Evolutionary conservation across 2,329 filamentous ascomycete species (phyloP).

Genomic region (Aspergillus sp.): DNA sequence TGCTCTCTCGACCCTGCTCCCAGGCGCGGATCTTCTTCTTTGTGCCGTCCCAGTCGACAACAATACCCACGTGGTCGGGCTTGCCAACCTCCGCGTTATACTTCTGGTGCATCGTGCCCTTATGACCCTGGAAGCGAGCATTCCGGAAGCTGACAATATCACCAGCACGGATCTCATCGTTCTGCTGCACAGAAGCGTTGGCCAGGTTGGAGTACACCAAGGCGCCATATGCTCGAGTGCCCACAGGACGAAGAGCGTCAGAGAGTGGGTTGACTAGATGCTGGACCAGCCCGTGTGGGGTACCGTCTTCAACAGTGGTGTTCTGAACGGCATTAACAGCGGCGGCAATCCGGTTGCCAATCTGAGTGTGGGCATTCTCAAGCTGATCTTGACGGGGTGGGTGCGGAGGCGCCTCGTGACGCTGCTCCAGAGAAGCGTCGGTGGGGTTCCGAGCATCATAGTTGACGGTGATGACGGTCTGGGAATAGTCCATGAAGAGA

Average conservation of each 20-base stretch:
- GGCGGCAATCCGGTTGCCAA: slow-evolving; percentile 74
- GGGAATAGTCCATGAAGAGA: slow-evolving; percentile 94
- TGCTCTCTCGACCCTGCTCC: slow-evolving; percentile 92
- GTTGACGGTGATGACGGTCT: slow-evolving; percentile 79
- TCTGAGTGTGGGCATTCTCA: slow-evolving; percentile 78
- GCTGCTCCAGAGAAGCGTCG: slow-evolving; percentile 76
- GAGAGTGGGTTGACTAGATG: slow-evolving; percentile 73
- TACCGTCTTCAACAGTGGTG: slow-evolving; percentile 78
- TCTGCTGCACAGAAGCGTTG: slow-evolving; percentile 85
- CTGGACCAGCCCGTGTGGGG: slow-evolving; percentile 71
- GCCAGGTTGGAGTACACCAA: slow-evolving; percentile 92
- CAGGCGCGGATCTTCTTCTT: slow-evolving; percentile 96
- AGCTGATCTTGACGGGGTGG: slow-evolving; percentile 88
- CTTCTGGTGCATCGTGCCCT: slow-evolving; percentile 92
- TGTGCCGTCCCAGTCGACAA: slow-evolving; percentile 95
- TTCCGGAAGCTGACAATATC: slow-evolving; percentile 94
- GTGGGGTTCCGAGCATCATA: slow-evolving; percentile 74
- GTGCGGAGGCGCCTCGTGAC: slow-evolving; percentile 79
- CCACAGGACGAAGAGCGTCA: slow-evolving; percentile 76
- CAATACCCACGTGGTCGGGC: slow-evolving; percentile 82
- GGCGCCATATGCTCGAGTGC: slow-evolving; percentile 86
- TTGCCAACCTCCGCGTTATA: slow-evolving; percentile 87
- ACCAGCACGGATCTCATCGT: slow-evolving; percentile 88
- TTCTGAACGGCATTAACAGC: slow-evolving; percentile 72
- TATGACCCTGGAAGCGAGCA: slow-evolving; percentile 90